These are phyloP conservation scores for Penicillium paradoxum DNA, from an alignment of 495 filamentous ascomycete genomes.

Conservation along the genomic window DNA sequence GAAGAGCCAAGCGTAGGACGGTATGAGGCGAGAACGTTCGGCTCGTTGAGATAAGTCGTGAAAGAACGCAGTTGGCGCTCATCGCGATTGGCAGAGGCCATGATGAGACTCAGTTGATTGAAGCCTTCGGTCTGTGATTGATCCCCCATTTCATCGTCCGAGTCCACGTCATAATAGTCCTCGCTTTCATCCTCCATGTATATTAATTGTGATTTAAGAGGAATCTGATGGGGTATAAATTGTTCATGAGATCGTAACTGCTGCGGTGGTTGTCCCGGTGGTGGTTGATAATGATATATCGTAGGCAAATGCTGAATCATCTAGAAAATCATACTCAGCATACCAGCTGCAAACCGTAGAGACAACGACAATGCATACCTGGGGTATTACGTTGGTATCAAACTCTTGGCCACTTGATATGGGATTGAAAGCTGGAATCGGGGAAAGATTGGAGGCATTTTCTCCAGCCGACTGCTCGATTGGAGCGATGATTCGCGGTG, in stretches of 20 bases:
- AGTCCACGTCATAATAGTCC: conserved; percentile 58
- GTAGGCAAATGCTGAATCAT: conserved; percentile 3
- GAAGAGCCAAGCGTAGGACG: conserved; percentile 67
- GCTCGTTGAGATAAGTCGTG: conserved; percentile 59
- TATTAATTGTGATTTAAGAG: conserved; percentile 16
- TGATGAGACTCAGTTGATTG: conserved; percentile 41
- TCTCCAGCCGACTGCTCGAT: background rate
- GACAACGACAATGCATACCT: background rate
- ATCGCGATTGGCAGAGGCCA: conserved; percentile 47
- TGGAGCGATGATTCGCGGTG: conserved; percentile 7
- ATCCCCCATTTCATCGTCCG: conserved; percentile 61
- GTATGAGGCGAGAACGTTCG: conserved; percentile 74
- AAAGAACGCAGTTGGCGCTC: conserved; percentile 54
- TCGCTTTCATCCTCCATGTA: conserved; percentile 50
- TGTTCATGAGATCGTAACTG: conserved; percentile 9
- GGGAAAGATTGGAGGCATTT: conserved; percentile 4
- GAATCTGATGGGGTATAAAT: conserved; percentile 3
- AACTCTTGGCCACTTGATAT: background rate
- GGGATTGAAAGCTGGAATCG: background rate
- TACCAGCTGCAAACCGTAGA: background rate
- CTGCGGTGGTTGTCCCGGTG: conserved; percentile 4
- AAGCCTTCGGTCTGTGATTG: conserved; percentile 53
- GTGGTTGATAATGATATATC: conserved; percentile 13
- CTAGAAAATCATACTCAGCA: background rate
- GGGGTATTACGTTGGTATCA: background rate